Percentiles rank a stretch among this genome's conserved stretches.
Evolutionary conservation across 2,329 filamentous ascomycete species (phyloP).

Genomic region (Claviceps monticola): DNA sequence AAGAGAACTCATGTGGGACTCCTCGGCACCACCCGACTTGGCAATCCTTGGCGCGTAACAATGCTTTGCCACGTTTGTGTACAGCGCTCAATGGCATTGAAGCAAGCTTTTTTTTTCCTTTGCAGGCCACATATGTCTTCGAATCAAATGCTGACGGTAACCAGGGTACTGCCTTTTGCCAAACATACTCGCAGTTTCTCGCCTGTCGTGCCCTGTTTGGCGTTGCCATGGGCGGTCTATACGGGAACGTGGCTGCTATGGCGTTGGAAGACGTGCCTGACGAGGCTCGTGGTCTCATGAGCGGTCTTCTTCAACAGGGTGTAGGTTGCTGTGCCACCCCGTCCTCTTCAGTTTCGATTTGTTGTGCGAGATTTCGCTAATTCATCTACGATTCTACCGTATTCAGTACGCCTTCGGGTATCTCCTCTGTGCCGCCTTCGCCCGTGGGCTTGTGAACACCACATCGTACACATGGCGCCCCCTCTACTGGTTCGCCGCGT

Average conservation of each 20-base stretch:
- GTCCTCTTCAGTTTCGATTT: background rate
- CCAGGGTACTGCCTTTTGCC: conserved; percentile 51
- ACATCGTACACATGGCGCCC: conserved; percentile 72
- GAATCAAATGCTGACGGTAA: background rate
- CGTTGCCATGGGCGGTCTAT: conserved; percentile 67
- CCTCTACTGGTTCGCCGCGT: conserved; percentile 79
- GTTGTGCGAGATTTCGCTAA: background rate
- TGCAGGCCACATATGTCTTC: background rate
- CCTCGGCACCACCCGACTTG: conserved; percentile 3
- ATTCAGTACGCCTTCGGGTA: conserved; percentile 49
- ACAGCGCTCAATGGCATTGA: background rate
- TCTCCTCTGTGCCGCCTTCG: conserved; percentile 43
- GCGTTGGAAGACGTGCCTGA: conserved; percentile 61
- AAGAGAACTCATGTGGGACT: background rate
- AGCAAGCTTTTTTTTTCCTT: background rate
- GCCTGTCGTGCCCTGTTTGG: conserved; percentile 65
- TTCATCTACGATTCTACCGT: background rate
- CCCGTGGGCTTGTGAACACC: conserved; percentile 57
- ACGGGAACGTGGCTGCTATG: conserved; percentile 68
- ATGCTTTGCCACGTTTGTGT: background rate
- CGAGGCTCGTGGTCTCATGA: conserved; percentile 58
- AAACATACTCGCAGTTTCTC: conserved; percentile 57
- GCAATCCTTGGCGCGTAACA: background rate
- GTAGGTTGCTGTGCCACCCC: conserved; percentile 14
- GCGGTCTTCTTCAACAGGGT: conserved; percentile 63